Base-by-base conservation (phyloP, 768 basidiomycete genomes). In the Dentipellis fragilis region DNA sequence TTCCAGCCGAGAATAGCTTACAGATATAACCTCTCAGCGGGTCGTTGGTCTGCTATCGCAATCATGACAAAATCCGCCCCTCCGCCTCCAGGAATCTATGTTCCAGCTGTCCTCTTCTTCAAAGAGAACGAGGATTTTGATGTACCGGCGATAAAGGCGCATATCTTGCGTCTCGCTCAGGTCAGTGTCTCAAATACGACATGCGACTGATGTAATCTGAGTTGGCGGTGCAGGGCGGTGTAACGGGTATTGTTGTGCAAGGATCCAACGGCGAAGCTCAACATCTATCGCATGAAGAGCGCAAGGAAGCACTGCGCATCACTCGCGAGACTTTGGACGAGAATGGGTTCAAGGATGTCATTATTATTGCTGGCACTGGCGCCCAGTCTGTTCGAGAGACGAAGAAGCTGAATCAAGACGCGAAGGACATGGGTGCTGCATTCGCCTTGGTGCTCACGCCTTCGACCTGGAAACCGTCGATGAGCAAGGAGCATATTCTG, bases 361-460 rank as follows among this genome's bases (percentile, higher is more conserved):
- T 85, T 12, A 76, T 93, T 45, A 81, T 93, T 57, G 91, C 87
- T 5, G 92, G 92, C 1, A 91, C 89, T 4, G 92, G 92, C 1
- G 86, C 85, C 1, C 87, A 83, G 58, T 89, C 87, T 1, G 84
- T 88, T 0, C 75, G 83, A 16, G 88, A 90, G 67, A 91, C 89
- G 36, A 77, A 80, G 69, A 69, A 75, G 64, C 75, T 93, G 14
- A 84, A 83, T 62, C 66, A 69, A 10, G 86, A 92, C 62, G 91
- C 90, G 4, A 80, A 80, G 56, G 84, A 83, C 23, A 88, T 88
- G 3, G 90, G 91, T n/a, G 90, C 91, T 23, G 79, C 80, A n/a
- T 79, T 85, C 63, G 83, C 78, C 17, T 81, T 91, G 50, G 86
- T 92, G 23, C 73, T 80, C 65, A 90, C 83, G 9, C 87, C 81